phyloP scores from a whole-genome alignment of 495 filamentous ascomycete genomes.

The Xylaria telfairii region DNA sequence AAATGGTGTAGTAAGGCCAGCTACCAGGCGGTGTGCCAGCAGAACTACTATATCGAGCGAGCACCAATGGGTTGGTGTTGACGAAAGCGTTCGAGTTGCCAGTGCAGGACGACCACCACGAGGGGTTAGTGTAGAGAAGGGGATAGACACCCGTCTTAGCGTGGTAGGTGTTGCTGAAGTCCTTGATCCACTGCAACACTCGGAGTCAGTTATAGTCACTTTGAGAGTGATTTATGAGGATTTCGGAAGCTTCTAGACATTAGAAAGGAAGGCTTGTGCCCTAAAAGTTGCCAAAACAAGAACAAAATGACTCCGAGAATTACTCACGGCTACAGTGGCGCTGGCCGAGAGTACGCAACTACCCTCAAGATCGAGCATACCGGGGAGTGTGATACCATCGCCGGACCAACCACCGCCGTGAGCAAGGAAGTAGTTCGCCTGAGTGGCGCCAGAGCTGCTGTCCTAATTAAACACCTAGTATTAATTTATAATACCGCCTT shows the following conservation, averaged over 20 bases:
- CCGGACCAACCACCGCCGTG: slow-evolving; percentile 68
- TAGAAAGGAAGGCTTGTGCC: no score
- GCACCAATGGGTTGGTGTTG: slow-evolving; percentile 59
- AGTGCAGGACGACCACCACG: slow-evolving; percentile 69
- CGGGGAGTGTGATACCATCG: slow-evolving; percentile 68
- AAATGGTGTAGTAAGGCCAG: slow-evolving; percentile 66
- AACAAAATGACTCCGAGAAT: no score
- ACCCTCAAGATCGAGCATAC: slow-evolving; percentile 70
- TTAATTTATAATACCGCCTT: neutral
- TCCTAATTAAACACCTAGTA: slow-evolving; percentile 23
- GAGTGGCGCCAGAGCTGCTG: slow-evolving; percentile 53
- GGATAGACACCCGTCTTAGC: slow-evolving; percentile 59
- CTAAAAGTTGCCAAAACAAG: no score
- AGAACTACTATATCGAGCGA: slow-evolving; percentile 59
- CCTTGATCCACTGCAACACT: slow-evolving; percentile 69
- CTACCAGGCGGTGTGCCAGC: slow-evolving; percentile 62
- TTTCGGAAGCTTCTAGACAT: no score
- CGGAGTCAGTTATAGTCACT: no score
- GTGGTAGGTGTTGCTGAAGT: slow-evolving; percentile 65
- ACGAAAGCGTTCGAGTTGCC: slow-evolving; percentile 61
- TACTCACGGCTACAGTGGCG: slow-evolving; percentile 62
- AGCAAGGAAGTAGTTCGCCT: slow-evolving; percentile 65
- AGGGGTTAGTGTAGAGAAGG: slow-evolving; percentile 65
- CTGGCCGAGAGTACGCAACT: slow-evolving; percentile 59
- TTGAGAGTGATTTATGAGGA: no score